Evolutionary conservation across 768 basidiomycete genomes (phyloP).

Genomic region (Hortiboletus campestris): DNA sequence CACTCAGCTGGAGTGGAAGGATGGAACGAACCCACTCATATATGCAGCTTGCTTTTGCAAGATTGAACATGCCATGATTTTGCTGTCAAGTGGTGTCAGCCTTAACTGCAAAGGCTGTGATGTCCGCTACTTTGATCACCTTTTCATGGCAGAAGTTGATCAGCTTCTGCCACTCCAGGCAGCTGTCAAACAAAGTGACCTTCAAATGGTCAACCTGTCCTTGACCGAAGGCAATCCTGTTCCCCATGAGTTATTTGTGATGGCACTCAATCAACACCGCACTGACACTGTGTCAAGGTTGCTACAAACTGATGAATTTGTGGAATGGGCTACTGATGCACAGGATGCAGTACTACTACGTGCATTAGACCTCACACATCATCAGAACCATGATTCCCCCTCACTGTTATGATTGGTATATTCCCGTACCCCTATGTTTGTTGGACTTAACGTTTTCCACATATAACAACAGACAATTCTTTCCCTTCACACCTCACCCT

Average conservation of each 20-base stretch:
- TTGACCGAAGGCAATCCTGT: not conserved
- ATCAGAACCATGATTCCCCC: not conserved
- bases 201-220: not conserved
- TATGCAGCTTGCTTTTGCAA: not conserved
- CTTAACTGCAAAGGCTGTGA: not conserved
- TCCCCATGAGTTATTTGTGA: not conserved
- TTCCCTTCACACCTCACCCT: too few species aligned
- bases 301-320: slow-evolving; percentile 8
- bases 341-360: not conserved
- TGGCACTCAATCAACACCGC: not conserved
- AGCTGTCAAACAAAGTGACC: not conserved
- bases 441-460: too few species aligned
- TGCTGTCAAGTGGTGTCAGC: not conserved
- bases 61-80: not conserved
- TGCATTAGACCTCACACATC: not conserved
- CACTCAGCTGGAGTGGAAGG: not conserved
- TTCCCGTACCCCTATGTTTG: too few species aligned
- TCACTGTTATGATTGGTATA: too few species aligned
- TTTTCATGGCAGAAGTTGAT: too few species aligned
- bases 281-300: not conserved
- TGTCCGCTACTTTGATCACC: not conserved
- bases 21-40: slow-evolving; percentile 2
- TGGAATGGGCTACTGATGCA: slow-evolving; percentile 1
- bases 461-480: too few species aligned
- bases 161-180: not conserved